Evolutionary conservation across 345 rosid genomes (phyloP).

Genomic region (Melastoma malabathricum): DNA sequence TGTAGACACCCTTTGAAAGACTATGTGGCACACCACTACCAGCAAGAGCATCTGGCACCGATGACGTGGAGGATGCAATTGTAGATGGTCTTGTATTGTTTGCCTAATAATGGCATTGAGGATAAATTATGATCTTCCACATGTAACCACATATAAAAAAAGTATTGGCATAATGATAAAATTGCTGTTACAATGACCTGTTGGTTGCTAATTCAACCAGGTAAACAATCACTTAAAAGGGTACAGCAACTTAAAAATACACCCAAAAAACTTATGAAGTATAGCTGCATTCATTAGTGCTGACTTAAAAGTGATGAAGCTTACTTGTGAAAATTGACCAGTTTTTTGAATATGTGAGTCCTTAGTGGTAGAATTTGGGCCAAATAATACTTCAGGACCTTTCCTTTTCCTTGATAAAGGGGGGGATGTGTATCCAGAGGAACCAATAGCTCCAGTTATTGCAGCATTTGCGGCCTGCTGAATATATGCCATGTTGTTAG

Average conservation of each 20-base stretch:
- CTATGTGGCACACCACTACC: conserved; percentile 24
- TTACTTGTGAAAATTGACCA: conserved; percentile 68
- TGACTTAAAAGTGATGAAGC: conserved; percentile 4
- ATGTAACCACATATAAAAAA: too few relatives aligned
- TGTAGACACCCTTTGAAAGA: conserved; percentile 67
- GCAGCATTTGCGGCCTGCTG: conserved; percentile 99
- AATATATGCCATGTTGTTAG: conserved; percentile 69
- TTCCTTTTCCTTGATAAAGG: conserved; percentile 74
- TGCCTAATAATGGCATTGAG: conserved; percentile 29
- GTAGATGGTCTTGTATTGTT: conserved; percentile 38
- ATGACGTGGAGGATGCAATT: conserved; percentile 28
- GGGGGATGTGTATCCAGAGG: conserved; percentile 77
- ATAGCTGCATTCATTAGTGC: background rate
- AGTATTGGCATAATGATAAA: too few relatives aligned
- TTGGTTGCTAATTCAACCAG: too few relatives aligned
- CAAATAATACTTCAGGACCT: conserved; percentile 65
- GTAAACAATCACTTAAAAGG: too few relatives aligned
- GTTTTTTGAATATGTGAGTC: conserved; percentile 46
- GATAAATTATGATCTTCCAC: background rate
- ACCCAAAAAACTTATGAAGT: too few relatives aligned
- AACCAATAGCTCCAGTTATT: conserved; percentile 92
- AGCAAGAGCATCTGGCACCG: conserved; percentile 35
- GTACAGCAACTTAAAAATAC: too few relatives aligned
- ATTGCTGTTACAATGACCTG: too few relatives aligned
- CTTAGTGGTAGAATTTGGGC: conserved; percentile 29